Evolutionary conservation across 2,329 filamentous ascomycete genomes (phyloP), one percentile per base, ranked within the genome.

Genomic region (Microdochium nivale): DNA sequence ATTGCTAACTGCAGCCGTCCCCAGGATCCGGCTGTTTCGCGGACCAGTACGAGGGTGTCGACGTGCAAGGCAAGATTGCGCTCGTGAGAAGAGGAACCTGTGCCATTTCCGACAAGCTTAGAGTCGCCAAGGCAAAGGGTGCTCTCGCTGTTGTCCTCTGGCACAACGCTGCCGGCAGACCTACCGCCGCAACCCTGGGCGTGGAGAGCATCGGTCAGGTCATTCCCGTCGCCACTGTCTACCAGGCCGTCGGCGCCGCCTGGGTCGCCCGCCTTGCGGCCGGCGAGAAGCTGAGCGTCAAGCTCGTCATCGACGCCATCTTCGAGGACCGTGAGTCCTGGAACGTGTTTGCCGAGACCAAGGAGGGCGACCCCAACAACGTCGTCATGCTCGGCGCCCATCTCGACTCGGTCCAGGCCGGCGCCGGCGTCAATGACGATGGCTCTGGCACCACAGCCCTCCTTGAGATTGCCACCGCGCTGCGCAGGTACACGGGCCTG

Each of bases 111-210:
- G 67, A 71, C 37, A 76, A 76, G 60, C 64, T 74, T 30, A 69
- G 67, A 59, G 62, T 74, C 3, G 73, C 73, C 25, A 70, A 65
- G 59, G 61, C 66, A 9, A 62, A 68, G 10, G 73, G 72, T 43
- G 74, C 72, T 2, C 40, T 69, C 2, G 72, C 65, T 40, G 71
- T 76, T 1, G 65, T 87, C 27, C 72, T 87, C 49, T 85, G 83
- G 63, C 81, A 87, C 72, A 82, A 86, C 55, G 70, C 67, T 2
- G 67, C 74, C 0, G 80, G 78, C 1, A 56, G 60, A 10, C 62
- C 69, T 3, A 63, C 73, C 1, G 66, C 69, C 24, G 81, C 79
- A 8, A 84, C 80, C 0, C 70, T 86, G 2, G 73, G 76, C 19
- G 69, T 68, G 1, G 65, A 67, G 56, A 70, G 68, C 58, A 55